Evolutionary conservation across 345 rosid species (phyloP).

Genomic region (Brassica juncea): DNA sequence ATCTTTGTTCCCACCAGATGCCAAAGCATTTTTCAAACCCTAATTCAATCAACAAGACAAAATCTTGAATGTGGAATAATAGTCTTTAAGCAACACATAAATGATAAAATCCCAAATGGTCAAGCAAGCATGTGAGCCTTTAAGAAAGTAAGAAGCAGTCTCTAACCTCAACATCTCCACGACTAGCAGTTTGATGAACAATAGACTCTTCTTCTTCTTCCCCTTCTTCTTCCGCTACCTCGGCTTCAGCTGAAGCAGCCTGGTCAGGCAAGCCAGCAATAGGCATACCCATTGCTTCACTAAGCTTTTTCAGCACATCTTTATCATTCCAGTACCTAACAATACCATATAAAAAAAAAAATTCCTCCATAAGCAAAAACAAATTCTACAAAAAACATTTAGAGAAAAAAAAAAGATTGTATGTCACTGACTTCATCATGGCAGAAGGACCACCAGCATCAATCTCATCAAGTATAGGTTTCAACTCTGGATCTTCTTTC

Average conservation of each 20-base stretch:
- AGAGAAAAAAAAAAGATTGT: background rate
- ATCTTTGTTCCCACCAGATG: slow-evolving; percentile 88
- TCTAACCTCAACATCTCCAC: slow-evolving; percentile 90
- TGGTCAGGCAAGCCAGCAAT: slow-evolving; percentile 55
- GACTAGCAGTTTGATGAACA: slow-evolving; percentile 90
- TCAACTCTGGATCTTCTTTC: slow-evolving; percentile 86
- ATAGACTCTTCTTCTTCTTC: slow-evolving; percentile 77
- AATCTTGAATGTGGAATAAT: background rate
- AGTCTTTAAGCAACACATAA: background rate
- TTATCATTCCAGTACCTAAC: slow-evolving; percentile 95
- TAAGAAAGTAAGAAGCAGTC: slow-evolving; percentile 1
- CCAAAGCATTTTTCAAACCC: slow-evolving; percentile 85
- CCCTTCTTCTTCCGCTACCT: slow-evolving; percentile 68
- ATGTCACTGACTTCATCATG: slow-evolving; percentile 78
- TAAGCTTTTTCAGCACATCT: slow-evolving; percentile 83
- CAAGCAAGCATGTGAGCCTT: background rate
- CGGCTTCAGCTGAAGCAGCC: slow-evolving; percentile 64
- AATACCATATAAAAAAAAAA: slow-evolving; percentile 17
- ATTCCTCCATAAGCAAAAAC: slow-evolving; percentile 13
- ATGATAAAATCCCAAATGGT: background rate
- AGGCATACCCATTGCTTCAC: slow-evolving; percentile 98
- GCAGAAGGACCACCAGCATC: slow-evolving; percentile 91
- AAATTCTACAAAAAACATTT: background rate
- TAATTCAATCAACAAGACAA: slow-evolving; percentile 36
- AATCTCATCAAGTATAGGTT: slow-evolving; percentile 86